Evolutionary conservation across 2,329 filamentous ascomycete genomes (phyloP).

Genomic region (Sarocladium brachiariae): DNA sequence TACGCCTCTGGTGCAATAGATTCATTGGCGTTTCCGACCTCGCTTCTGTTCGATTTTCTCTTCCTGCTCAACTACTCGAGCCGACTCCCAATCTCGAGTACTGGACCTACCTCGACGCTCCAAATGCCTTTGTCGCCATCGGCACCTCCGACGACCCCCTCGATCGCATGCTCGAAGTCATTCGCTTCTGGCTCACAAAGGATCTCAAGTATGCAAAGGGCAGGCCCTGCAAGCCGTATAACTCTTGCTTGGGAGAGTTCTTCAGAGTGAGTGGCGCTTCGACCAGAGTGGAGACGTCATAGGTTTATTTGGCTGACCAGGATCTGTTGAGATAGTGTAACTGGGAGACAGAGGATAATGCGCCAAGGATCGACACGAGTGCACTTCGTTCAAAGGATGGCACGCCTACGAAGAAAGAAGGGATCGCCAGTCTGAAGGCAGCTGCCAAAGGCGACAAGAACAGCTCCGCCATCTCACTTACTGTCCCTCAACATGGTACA

Average conservation of each 20-base stretch:
- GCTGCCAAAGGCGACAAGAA: conserved; percentile 36
- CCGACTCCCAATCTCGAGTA: conserved; percentile 97
- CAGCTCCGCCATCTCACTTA: conserved; percentile 41
- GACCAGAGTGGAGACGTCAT: background rate
- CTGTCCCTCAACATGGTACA: conserved; percentile 41
- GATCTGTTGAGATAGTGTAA: conserved; percentile 58
- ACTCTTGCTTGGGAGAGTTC: conserved; percentile 94
- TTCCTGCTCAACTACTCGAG: conserved; percentile 91
- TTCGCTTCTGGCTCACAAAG: conserved; percentile 98
- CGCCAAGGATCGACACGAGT: conserved; percentile 55
- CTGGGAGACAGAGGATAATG: conserved; percentile 83
- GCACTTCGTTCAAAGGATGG: conserved; percentile 23
- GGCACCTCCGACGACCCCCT: conserved; percentile 87
- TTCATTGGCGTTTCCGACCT: conserved; percentile 97
- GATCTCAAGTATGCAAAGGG: conserved; percentile 98
- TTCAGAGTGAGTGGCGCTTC: conserved; percentile 63
- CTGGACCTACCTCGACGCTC: conserved; percentile 91
- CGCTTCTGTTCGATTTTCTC: conserved; percentile 88
- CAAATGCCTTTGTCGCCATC: conserved; percentile 76
- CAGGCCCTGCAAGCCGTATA: conserved; percentile 98
- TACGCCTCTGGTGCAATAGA: conserved; percentile 39
- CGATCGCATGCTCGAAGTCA: conserved; percentile 88
- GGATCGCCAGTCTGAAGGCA: conserved; percentile 42
- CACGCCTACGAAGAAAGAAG: conserved; percentile 19
- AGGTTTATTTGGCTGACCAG: conserved; percentile 11